Base-by-base conservation (phyloP, 768 basidiomycete genomes). In the Calvatia gigantea region DNA sequence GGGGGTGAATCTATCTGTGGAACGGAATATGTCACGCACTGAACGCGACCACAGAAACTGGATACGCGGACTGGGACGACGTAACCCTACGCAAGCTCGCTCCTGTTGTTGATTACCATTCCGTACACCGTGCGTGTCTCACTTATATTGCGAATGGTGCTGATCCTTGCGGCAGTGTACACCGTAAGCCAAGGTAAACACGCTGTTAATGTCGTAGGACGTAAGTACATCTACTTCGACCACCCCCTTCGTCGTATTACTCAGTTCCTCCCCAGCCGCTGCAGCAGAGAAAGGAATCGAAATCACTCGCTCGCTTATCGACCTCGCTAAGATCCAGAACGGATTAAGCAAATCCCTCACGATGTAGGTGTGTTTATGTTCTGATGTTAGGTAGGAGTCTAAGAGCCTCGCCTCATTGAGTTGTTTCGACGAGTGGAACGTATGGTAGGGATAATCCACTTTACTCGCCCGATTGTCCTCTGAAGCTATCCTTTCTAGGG, bases 341-440 rank as follows among this genome's bases (percentile, higher is more conserved):
- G 64, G 64, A 2, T 54, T 76, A 4, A 64, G 61, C 15, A 77
- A 74, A 56, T 67, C 70, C 15, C 59, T 77, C 39, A 71, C 70
- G 6, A 65, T 77, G 73, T 77, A 60, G 21, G 69, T 62, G 6
- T n/a, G n/a, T n/a, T n/a, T n/a, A n/a, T n/a, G n/a, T n/a, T n/a
- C n/a, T n/a, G n/a, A n/a, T n/a, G n/a, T n/a, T n/a, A n/a, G n/a
- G n/a, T n/a, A n/a, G n/a, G n/a, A n/a, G n/a, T n/a, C n/a, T n/a
- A n/a, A n/a, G n/a, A n/a, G n/a, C n/a, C n/a, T n/a, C n/a, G n/a
- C n/a, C n/a, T n/a, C n/a, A n/a, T n/a, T n/a, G n/a, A 74, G 75
- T 2, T 76, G 75, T 51, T 83, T 80, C 47, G 82, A 83, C 50
- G 80, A 81, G 64, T 83, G 80, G 80, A 81, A 81, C 57, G 79